Base-by-base conservation (phyloP, 495 filamentous ascomycete species). In the Hypoxylon lienhwacheense region DNA sequence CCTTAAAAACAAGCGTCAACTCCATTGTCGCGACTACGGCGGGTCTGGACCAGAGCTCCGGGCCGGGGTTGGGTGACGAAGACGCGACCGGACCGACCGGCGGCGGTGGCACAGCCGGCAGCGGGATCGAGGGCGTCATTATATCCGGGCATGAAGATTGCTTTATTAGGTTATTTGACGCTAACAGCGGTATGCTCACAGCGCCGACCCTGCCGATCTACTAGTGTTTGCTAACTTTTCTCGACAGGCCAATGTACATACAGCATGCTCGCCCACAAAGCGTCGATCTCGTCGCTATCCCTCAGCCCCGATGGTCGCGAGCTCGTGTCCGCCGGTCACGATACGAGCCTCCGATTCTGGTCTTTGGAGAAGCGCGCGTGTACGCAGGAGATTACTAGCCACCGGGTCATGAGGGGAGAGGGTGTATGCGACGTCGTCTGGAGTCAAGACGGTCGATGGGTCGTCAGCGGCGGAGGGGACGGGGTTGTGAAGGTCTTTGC, bases 401-500 rank as follows among this genome's bases (percentile, higher is more conserved):
- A 97, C 67, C 80, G 93, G 21, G 73, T 88, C 46, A 95, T 97
- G 91, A 82, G 91, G 43, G 93, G 90, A 7, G 93, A 98, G 67
- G 93, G 93, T 17, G 90, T 97, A 20, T 96, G 90, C 73, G 76
- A 83, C 11, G 93, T 96, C 7, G 86, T 90, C 14, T 98, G 95
- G 93, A 93, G 88, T 65, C 84, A 88, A 56, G 93, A 98, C 61
- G 91, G 92, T 26, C 79, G 88, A 51, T 91, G 90, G 87, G 91
- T 97, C 28, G 90, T 98, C 50, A 90, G 88, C 55, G 95, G 85
- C 7, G 93, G 93, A 14, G 93, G 93, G n/a, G 93, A 98, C 67
- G 95, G 93, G 2, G 85, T 95, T 14, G 93, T 95, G 34, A 98
- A 97, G 76, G 93, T 97, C 47, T 96, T 96, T 78, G 85, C 87